A percentile compares a stretch with the other conserved stretches of the same genome.
phyloP scores from a whole-genome alignment of 2,329 filamentous ascomycete genomes.

The Salinomyces thailandicus region DNA sequence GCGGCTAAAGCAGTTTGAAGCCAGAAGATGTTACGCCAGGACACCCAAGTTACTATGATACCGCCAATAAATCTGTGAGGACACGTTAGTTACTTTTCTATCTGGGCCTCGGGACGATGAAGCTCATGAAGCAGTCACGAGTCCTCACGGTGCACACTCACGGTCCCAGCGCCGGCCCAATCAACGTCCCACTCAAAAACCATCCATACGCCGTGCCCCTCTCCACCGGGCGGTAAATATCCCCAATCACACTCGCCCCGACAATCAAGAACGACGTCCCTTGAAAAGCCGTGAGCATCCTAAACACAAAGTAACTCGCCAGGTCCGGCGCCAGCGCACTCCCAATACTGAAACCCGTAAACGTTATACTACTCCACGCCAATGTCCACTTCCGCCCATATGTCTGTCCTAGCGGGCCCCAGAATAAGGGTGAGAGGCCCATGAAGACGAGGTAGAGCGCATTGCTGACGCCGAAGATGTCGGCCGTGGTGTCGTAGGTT shows the following conservation, averaged over 20 bases:
- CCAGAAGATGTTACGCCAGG: slow-evolving; percentile 70
- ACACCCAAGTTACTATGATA: slow-evolving; percentile 63
- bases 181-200: slow-evolving; percentile 50
- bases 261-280: slow-evolving; percentile 65
- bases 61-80: slow-evolving; percentile 50
- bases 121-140: neutral
- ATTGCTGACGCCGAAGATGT: slow-evolving; percentile 63
- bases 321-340: slow-evolving; percentile 64
- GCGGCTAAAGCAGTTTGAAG: slow-evolving; percentile 60
- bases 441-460: slow-evolving; percentile 66
- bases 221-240: slow-evolving; percentile 46
- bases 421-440: slow-evolving; percentile 59
- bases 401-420: slow-evolving; percentile 54
- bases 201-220: slow-evolving; percentile 63
- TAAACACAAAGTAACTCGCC: slow-evolving; percentile 61
- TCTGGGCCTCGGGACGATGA: neutral
- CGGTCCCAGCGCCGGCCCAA: slow-evolving; percentile 58
- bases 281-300: slow-evolving; percentile 63
- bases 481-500: slow-evolving; percentile 48
- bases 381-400: slow-evolving; percentile 41
- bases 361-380: slow-evolving; percentile 50
- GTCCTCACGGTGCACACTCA: neutral
- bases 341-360: slow-evolving; percentile 59
- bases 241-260: slow-evolving; percentile 57
- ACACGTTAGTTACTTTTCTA: neutral